Evolutionary conservation across 352 stramenopile species (phyloP), one percentile per base, ranked within the genome.

Genomic region (Globisporangium cystogenes): DNA sequence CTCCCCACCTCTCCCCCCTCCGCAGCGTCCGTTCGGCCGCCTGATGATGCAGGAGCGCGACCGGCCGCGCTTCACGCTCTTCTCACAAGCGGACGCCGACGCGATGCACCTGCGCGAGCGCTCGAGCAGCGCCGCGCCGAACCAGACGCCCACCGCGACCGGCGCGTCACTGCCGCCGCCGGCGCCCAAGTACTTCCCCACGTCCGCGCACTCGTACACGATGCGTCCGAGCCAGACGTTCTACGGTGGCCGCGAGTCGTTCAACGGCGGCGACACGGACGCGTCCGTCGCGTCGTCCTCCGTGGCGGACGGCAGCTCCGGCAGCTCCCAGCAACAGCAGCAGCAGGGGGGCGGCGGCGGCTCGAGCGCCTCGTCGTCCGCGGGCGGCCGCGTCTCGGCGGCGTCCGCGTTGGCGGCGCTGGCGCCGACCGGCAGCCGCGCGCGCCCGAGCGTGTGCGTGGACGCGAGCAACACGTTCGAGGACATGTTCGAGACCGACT

Each of bases 401-500:
- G 18, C 49, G 26, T 53, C 58, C 6, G 51, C 57, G 24, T 21
- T 51, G 16, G 48, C 46, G 12, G 43, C 45, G 10, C 44, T 40
- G 3, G 62, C 51, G 37, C 40, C 50, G 14, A 35, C 48, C 40
- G 51, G 45, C 15, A 67, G 54, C 31, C 70, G 61, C 33, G 67
- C 65, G 20, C 73, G 80, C 0, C 55, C 87, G 8, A 90, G 80
- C 49, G 76, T 89, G 3, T 91, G 76, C 11, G 75, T 76, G 1
- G 80, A 91, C 53, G 65, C 85, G n/a, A 81, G 59, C 41, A 70
- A 78, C 57, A 68, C 78, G 16, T 90, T 88, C 31, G 82, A 93
- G 36, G 82, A 93, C 51, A 74, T 89, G 55, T 90, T 90, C 40
- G 83, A 93, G 60, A 93, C 83, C 39, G 82, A 94, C 60, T 94